These are phyloP conservation scores for Alternaria metachromatica DNA, from an alignment of 2,329 filamentous ascomycete species.

Conservation along the genomic window DNA sequence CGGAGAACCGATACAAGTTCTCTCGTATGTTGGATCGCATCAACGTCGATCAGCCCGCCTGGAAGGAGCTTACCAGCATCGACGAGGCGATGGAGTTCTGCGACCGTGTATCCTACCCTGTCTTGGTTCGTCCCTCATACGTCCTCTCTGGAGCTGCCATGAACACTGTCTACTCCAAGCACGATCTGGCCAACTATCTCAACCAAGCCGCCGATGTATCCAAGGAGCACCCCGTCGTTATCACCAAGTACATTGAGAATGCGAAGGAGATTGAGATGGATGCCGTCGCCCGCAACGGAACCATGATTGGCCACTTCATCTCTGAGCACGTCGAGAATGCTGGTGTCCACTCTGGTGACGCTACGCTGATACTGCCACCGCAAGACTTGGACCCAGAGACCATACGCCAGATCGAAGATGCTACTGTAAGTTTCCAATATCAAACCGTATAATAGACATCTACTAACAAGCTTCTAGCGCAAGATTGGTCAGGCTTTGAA, in stretches of 20 bases:
- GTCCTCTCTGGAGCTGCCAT: constrained; percentile 97
- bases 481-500: constrained; percentile 71
- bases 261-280: constrained; percentile 99
- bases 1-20: constrained; percentile 98
- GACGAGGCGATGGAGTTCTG: constrained; percentile 90
- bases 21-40: constrained; percentile 97
- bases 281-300: constrained; percentile 88
- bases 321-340: constrained; percentile 99
- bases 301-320: constrained; percentile 92
- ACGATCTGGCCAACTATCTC: constrained; percentile 87
- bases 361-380: constrained; percentile 91
- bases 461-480: too few species aligned
- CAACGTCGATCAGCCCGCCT: constrained; percentile 92
- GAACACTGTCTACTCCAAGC: constrained; percentile 98
- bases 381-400: constrained; percentile 92
- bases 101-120: constrained; percentile 86
- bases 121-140: constrained; percentile 93
- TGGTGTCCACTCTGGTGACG: constrained; percentile 97
- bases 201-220: constrained; percentile 93
- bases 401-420: constrained; percentile 89
- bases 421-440: too few species aligned
- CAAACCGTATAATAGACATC: too few species aligned
- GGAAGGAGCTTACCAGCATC: constrained; percentile 97
- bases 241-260: constrained; percentile 99
- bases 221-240: constrained; percentile 93